Conservation (phyloP, 176 grass and related monocot species). For the Eleusine indica region DNA sequence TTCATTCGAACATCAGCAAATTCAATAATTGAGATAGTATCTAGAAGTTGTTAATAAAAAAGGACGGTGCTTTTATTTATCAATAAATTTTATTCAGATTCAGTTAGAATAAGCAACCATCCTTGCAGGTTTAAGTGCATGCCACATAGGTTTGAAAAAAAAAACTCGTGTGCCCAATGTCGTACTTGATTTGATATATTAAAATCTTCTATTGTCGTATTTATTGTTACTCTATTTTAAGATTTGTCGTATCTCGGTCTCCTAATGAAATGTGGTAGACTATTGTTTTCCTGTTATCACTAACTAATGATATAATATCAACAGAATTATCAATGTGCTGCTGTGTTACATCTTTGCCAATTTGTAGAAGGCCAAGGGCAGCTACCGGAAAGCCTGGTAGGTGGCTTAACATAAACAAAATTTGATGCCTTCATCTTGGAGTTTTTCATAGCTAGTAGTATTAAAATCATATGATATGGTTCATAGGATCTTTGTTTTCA, state of each 20-base stretch:
- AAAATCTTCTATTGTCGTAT: background rate
- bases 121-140: background rate
- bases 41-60: background rate
- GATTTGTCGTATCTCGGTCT: background rate
- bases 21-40: background rate
- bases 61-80: background rate
- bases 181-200: background rate
- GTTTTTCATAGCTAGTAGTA: background rate
- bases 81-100: background rate
- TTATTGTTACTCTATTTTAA: background rate
- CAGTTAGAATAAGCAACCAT: background rate
- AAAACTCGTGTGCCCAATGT: background rate
- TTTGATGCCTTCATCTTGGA: background rate
- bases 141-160: background rate
- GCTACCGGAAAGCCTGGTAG: conserved; percentile 56
- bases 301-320: conserved; percentile 45
- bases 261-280: background rate
- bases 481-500: background rate
- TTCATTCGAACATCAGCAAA: background rate
- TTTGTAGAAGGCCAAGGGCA: conserved; percentile 57
- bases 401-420: background rate
- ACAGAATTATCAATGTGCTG: conserved; percentile 62
- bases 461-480: background rate
- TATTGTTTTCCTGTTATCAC: background rate
- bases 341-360: conserved; percentile 68